Evolutionary conservation across 2,329 filamentous ascomycete species (phyloP), one percentile per base, ranked within the genome.

Genomic region (Colletotrichum chlorophyti): DNA sequence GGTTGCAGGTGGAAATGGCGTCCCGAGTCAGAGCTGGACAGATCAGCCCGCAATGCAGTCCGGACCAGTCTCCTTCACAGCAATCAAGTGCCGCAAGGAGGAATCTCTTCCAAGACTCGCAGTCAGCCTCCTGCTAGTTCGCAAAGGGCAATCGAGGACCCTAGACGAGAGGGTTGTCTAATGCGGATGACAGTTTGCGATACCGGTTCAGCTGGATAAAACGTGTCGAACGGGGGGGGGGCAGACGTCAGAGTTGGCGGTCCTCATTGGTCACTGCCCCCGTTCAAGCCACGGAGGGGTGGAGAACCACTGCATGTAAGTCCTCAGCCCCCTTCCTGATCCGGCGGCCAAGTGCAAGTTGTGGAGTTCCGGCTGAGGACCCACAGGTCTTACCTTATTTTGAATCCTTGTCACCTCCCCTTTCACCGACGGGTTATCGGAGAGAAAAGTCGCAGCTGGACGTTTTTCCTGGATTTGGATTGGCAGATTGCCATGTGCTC

Each of bases 381-480:
- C 50, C 57, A 57, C 55, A 26, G 41, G 45, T 43, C 51, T 60
- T 58, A 60, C 58, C 58, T 58, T 58, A 47, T 62, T 47, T 24
- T 38, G 40, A 41, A 60, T 48, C 40, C 60, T 34, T 60, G 53
- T 32, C 42, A 14, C 38, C 40, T 31, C n/a, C n/a, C n/a, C n/a
- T n/a, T n/a, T n/a, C n/a, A n/a, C n/a, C n/a, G n/a, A n/a, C n/a
- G n/a, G n/a, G 27, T 31, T 26, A 40, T 40, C 38, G 23, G 23
- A 29, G 19, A 24, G 26, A 26, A 37, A 26, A 19, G 15, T 19
- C 26, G 47, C n/a, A n/a, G n/a, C n/a, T 32, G 47, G 23, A 50
- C 12, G 11, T 12, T 12, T 14, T 11, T 19, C 19, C n/a, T n/a
- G n/a, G n/a, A 21, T 26, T 15, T 26, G 11, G n/a, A 21, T 29